Conservation (phyloP, 176 grass and related monocot species). For the Oryza nivara region DNA sequence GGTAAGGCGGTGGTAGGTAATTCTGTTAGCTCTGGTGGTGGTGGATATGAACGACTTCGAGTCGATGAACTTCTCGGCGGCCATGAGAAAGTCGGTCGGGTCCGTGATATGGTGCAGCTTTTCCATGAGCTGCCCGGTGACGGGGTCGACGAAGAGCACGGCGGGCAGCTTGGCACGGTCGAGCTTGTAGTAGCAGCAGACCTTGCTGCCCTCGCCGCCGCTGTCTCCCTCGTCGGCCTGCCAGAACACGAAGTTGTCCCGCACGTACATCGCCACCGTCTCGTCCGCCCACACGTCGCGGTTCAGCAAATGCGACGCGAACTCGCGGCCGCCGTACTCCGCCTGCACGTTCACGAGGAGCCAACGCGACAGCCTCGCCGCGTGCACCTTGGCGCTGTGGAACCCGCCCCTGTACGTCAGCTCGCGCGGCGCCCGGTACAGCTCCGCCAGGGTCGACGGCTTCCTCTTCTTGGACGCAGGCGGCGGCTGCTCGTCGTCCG, state of each 20-base stretch:
- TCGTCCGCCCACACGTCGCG: too few relatives aligned
- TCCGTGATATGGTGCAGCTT: not conserved
- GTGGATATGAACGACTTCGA: not conserved
- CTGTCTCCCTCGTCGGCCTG: too few relatives aligned
- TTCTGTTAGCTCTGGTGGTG: not conserved
- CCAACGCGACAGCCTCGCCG: too few relatives aligned
- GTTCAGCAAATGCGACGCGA: too few relatives aligned
- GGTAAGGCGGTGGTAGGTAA: too few relatives aligned
- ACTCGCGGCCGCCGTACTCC: too few relatives aligned
- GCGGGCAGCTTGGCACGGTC: not conserved
- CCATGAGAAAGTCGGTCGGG: not conserved
- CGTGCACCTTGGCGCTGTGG: not conserved
- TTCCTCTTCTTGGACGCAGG: not conserved
- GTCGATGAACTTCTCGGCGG: not conserved
- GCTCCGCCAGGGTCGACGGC: not conserved
- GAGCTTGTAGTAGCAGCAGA: not conserved
- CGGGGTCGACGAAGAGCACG: slow-evolving; percentile 22
- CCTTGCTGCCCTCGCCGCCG: not conserved
- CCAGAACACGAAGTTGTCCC: too few relatives aligned
- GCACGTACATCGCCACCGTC: too few relatives aligned
- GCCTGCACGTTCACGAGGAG: too few relatives aligned
- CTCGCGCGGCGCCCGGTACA: not conserved
- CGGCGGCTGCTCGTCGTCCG: not conserved
- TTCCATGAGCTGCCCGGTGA: slow-evolving; percentile 25
- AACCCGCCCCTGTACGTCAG: slow-evolving; percentile 1